Conservation (phyloP, 2,329 filamentous ascomycete species). For the Xylaria sp. region DNA sequence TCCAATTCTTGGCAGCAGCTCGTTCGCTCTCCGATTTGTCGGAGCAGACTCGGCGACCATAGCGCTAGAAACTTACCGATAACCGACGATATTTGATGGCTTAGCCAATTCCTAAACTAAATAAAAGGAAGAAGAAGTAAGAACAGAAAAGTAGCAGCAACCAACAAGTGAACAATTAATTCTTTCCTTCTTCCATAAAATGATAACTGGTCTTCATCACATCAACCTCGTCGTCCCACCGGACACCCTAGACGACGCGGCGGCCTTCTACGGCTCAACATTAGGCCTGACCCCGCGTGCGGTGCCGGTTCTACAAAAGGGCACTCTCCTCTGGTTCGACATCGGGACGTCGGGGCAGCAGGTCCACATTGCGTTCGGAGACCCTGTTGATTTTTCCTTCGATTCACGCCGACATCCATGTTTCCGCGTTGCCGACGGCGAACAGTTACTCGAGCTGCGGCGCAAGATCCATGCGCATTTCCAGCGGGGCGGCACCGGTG, state of each 20-base stretch:
- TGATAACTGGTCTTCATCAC: constrained; percentile 66
- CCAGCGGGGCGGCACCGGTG: constrained; percentile 57
- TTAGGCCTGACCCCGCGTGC: constrained; percentile 63
- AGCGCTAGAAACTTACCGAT: background rate
- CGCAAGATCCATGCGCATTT: constrained; percentile 63
- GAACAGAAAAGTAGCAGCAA: background rate
- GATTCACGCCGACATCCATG: constrained; percentile 66
- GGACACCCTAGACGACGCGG: constrained; percentile 61
- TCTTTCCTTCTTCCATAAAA: constrained; percentile 33
- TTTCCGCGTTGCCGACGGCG: constrained; percentile 61
- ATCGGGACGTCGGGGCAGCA: constrained; percentile 64
- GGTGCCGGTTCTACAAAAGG: constrained; percentile 63
- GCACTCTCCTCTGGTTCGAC: constrained; percentile 68
- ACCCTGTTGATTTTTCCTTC: constrained; percentile 46
- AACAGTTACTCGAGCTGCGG: constrained; percentile 60
- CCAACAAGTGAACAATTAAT: background rate
- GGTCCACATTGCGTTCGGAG: constrained; percentile 64
- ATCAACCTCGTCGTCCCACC: constrained; percentile 68
- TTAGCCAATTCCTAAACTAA: background rate
- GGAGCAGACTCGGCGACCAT: background rate
- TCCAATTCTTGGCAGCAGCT: background rate
- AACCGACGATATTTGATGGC: background rate
- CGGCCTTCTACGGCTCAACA: constrained; percentile 65
- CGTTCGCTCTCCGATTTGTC: constrained; percentile 1
- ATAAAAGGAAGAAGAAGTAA: background rate